Evolutionary conservation across 192 early-diverging fungal genomes (phyloP), one percentile per base, ranked within the genome.

Genomic region (Coemansia sp.): DNA sequence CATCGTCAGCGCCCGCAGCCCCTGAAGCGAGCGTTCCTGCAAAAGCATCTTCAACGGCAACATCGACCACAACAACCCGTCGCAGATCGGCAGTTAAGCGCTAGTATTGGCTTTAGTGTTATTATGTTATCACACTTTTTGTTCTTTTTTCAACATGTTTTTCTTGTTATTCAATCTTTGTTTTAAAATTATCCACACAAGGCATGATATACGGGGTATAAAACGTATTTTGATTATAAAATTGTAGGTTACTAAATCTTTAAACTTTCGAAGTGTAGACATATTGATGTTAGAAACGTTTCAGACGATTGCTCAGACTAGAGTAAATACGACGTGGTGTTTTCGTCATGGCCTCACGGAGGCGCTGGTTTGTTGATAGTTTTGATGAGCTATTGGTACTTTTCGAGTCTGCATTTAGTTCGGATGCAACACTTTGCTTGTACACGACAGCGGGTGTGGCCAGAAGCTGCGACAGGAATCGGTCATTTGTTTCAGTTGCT

Each of bases 281-380:
- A 42, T 9, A 9, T 52, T 18, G 1, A n/a, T 0, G 12, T 30
- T 41, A 50, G 14, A 33, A 25, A 53, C 50, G 58, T 52, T 60
- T 60, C 17, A 67, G 50, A 11, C 43, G 42, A 41, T 27, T 55
- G 53, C 53, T 64, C 18, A 71, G 42, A 4, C 58, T 53, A 4
- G 62, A 65, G 48, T 61, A 71, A 12, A 71, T 64, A 40, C 69
- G 62, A 3, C 69, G 57, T 15, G 69, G 69, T 19, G 57, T 48
- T 19, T 61, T 71, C 44, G 44, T 42, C 1, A 71, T 54, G 1
- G 60, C 43, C 14, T 57, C 46, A 54, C 58, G 62, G 34, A 71
- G 46, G 24, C 44, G 37, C 1, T 57, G 41, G 22, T 62, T 62
- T 4, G 58, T 57, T 33, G 53, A 41, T 18, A 39, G 10, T 12